Evolutionary conservation across 805 yeast species (phyloP).

Genomic region (Ogataea dorogensis): DNA sequence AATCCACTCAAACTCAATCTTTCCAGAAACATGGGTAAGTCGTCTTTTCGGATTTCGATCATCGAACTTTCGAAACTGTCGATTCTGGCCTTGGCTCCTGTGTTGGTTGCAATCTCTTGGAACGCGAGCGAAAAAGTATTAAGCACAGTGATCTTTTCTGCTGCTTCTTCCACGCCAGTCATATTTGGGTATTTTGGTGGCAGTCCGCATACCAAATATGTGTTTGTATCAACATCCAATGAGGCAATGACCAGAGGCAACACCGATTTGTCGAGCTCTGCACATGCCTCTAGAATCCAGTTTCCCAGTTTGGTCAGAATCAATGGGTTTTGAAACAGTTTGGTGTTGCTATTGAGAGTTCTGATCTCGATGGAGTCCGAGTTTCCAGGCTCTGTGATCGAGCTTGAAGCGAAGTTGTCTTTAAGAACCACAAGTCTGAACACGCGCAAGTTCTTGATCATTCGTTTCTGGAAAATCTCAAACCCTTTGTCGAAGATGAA

Average conservation of each 20-base stretch:
- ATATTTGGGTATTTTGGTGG: slow-evolving; percentile 73
- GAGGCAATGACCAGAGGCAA: slow-evolving; percentile 87
- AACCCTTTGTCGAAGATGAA: slow-evolving; percentile 85
- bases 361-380: slow-evolving; percentile 33
- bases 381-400: slow-evolving; percentile 18
- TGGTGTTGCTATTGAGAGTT: slow-evolving; percentile 59
- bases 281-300: slow-evolving; percentile 88
- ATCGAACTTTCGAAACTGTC: slow-evolving; percentile 95
- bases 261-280: slow-evolving; percentile 67
- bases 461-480: slow-evolving; percentile 79
- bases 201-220: slow-evolving; percentile 84
- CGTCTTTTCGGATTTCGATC: slow-evolving; percentile 86
- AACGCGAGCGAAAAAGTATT: slow-evolving; percentile 91
- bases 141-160: slow-evolving; percentile 46
- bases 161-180: slow-evolving; percentile 33
- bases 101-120: slow-evolving; percentile 77
- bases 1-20: slow-evolving; percentile 73
- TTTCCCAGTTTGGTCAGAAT: slow-evolving; percentile 80
- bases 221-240: slow-evolving; percentile 66
- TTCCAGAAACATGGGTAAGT: slow-evolving; percentile 83
- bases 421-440: slow-evolving; percentile 85
- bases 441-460: slow-evolving; percentile 73
- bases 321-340: slow-evolving; percentile 79
- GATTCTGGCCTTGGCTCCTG: slow-evolving; percentile 85
- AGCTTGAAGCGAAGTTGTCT: slow-evolving; percentile 48